Evolutionary conservation across 495 filamentous ascomycete genomes (phyloP).

Genomic region (Neurospora sp.): DNA sequence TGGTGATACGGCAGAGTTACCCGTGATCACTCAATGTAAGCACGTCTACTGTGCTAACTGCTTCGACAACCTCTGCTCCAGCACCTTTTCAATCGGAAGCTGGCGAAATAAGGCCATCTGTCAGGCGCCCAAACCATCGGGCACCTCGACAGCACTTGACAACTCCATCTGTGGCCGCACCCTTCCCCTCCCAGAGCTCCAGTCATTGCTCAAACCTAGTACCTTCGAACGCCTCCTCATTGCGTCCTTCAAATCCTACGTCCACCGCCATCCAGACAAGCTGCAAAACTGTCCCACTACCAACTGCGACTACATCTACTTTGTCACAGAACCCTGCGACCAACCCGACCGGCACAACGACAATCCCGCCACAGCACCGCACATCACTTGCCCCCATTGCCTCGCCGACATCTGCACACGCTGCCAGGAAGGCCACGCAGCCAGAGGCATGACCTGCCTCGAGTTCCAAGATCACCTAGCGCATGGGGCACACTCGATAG

Average conservation of each 20-base stretch:
- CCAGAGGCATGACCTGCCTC: neutral
- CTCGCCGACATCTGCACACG: neutral
- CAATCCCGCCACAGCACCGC: neutral
- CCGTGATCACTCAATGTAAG: neutral
- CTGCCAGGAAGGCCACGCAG: neutral
- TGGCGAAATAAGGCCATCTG: neutral
- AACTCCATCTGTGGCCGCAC: neutral
- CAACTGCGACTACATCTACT: neutral
- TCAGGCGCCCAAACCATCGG: neutral
- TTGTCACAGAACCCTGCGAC: neutral
- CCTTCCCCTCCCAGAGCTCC: neutral
- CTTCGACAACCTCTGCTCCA: neutral
- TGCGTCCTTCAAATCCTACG: neutral
- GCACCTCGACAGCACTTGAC: neutral
- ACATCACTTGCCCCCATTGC: neutral
- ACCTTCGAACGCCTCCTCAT: neutral
- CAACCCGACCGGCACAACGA: neutral
- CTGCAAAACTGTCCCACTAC: neutral
- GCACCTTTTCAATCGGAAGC: neutral
- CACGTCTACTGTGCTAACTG: neutral
- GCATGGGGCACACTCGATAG: neutral
- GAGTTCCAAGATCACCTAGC: neutral
- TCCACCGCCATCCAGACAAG: neutral
- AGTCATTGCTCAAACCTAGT: neutral
- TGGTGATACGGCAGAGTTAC: neutral